Conservation (phyloP, 805 yeast genomes). For the Ogataea glucozyma region DNA sequence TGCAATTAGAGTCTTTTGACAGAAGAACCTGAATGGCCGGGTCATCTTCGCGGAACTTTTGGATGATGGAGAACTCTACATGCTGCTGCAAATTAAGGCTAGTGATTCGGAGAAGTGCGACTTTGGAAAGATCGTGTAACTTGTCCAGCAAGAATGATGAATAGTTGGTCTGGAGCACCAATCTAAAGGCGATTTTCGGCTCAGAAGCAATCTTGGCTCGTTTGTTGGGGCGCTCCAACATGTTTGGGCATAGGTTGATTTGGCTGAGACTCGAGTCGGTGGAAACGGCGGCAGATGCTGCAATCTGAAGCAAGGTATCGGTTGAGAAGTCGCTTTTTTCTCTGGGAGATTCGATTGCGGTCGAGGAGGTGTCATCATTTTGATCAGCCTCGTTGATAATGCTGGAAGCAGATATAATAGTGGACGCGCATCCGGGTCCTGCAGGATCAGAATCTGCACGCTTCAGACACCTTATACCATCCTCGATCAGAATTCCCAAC, state of each 20-base stretch:
- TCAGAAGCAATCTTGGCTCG: background rate
- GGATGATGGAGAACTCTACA: constrained; percentile 2
- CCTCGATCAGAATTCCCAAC: constrained; percentile 4
- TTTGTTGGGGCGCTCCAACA: constrained; percentile 3
- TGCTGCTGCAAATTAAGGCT: background rate
- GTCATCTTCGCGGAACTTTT: constrained; percentile 2
- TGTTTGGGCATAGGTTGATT: background rate
- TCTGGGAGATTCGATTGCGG: background rate
- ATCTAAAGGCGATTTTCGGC: background rate
- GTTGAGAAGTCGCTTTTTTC: constrained; percentile 2
- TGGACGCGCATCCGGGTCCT: too few species aligned
- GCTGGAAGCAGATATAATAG: too few species aligned
- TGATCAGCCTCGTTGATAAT: background rate
- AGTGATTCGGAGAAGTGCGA: constrained; percentile 1
- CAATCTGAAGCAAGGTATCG: constrained; percentile 7
- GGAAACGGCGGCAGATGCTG: constrained; percentile 6
- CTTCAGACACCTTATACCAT: constrained; percentile 6
- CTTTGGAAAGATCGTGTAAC: background rate
- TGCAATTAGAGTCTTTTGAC: background rate
- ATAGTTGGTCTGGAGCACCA: background rate
- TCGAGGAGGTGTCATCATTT: too few species aligned
- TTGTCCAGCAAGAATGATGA: constrained; percentile 1
- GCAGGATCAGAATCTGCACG: background rate
- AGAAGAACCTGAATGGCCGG: constrained; percentile 1
- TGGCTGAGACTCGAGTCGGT: background rate